A percentile compares a stretch with the other conserved stretches of the same genome.
These are phyloP conservation scores for Russula brevipes DNA, from an alignment of 768 basidiomycete genomes.

Conservation along the genomic window DNA sequence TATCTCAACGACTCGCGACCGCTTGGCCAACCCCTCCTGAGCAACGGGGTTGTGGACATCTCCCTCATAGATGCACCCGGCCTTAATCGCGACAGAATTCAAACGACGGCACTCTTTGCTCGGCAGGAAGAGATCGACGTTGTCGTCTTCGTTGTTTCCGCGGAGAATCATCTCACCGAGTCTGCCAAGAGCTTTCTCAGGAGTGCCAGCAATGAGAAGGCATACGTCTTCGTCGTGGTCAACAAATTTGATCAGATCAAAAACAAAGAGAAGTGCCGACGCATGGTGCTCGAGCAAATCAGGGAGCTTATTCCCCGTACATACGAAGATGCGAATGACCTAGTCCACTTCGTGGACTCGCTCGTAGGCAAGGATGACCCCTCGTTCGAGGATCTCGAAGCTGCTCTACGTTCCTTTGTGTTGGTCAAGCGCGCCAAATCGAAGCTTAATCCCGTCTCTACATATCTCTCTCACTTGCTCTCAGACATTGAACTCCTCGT, in stretches of 20 bases:
- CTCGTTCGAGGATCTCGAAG: constrained; percentile 84
- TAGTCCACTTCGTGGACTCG: constrained; percentile 98
- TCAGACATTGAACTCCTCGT: constrained; percentile 86
- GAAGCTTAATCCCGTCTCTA: constrained; percentile 89
- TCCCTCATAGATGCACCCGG: constrained; percentile 98
- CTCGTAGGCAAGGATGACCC: constrained; percentile 63
- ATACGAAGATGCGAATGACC: constrained; percentile 82
- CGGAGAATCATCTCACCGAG: constrained; percentile 97
- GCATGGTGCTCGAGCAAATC: constrained; percentile 89
- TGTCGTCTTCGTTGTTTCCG: constrained; percentile 94
- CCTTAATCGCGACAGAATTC: constrained; percentile 88
- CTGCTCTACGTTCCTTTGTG: constrained; percentile 87
- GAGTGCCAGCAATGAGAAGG: constrained; percentile 94
- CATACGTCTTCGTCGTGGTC: constrained; percentile 96
- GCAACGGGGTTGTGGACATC: constrained; percentile 95
- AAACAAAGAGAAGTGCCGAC: constrained; percentile 89
- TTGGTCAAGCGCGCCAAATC: constrained; percentile 94
- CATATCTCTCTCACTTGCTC: constrained; percentile 87
- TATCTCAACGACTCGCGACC: constrained; percentile 81
- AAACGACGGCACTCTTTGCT: constrained; percentile 93
- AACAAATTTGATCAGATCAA: constrained; percentile 96
- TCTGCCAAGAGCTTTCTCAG: constrained; percentile 91
- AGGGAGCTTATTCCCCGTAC: constrained; percentile 88
- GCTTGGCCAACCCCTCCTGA: constrained; percentile 77
- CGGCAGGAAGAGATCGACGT: constrained; percentile 99